Evolutionary conservation across 1,139 yeast species (phyloP).

Genomic region (Nakaseomyces kungkrabaensis): DNA sequence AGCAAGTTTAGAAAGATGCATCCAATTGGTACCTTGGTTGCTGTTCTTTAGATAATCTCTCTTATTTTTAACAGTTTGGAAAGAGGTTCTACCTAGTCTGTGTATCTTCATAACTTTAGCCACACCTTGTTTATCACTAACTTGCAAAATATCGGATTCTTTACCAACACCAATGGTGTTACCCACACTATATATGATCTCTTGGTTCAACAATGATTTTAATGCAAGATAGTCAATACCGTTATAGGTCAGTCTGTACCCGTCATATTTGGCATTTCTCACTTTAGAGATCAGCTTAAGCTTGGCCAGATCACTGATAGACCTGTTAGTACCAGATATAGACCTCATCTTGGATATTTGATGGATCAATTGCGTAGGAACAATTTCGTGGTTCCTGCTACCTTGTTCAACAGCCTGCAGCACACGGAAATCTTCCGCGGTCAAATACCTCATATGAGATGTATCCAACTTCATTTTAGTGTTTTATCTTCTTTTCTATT

Average conservation of each 20-base stretch:
- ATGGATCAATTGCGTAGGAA: constrained; percentile 78
- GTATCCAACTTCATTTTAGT: constrained; percentile 83
- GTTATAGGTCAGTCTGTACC: constrained; percentile 75
- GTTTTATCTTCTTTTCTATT: not conserved
- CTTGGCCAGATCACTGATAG: constrained; percentile 81
- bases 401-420: constrained; percentile 87
- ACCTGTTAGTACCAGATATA: constrained; percentile 64
- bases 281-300: constrained; percentile 64
- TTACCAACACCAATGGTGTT: constrained; percentile 92
- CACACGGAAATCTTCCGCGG: constrained; percentile 83
- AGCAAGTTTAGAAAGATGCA: constrained; percentile 80
- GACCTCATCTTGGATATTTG: constrained; percentile 71
- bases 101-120: constrained; percentile 78
- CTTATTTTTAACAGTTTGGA: constrained; percentile 83
- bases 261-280: constrained; percentile 85
- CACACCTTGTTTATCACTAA: constrained; percentile 55
- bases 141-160: constrained; percentile 91
- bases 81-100: constrained; percentile 87
- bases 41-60: constrained; percentile 72
- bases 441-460: constrained; percentile 83
- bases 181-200: constrained; percentile 70
- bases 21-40: constrained; percentile 64
- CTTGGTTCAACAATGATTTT: constrained; percentile 67
- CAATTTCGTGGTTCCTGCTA: constrained; percentile 86
- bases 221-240: constrained; percentile 91